These are phyloP conservation scores for Odonthalia washingtoniensis DNA, from an alignment of 31 red algal genomes.

Conservation along the genomic window DNA sequence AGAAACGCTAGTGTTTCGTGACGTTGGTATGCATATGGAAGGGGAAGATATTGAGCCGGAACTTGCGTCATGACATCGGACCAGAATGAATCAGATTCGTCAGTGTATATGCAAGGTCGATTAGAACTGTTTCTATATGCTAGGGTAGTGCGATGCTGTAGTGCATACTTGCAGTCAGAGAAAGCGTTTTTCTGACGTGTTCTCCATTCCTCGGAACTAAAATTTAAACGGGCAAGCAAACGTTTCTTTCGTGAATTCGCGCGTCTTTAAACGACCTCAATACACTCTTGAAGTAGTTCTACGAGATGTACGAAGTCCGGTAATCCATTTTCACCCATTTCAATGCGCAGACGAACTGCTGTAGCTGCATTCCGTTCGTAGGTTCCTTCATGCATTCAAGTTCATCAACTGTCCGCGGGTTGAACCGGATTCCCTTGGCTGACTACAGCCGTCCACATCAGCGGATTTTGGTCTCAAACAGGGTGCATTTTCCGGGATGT, in stretches of 20 bases:
- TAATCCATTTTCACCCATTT: conserved; percentile 5
- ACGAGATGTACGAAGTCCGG: conserved; percentile 4
- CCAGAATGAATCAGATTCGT: neutral
- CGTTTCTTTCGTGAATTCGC: neutral
- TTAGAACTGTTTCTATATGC: neutral
- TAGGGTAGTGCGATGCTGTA: neutral
- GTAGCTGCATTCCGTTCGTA: neutral
- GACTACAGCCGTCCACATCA: conserved; percentile 8
- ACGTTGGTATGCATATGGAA: neutral
- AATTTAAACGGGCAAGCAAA: neutral
- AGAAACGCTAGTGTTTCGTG: conserved; percentile 2
- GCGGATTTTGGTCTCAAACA: neutral
- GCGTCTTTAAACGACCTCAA: neutral
- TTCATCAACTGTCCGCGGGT: neutral
- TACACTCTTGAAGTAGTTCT: neutral
- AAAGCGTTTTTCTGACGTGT: neutral
- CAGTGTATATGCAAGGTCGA: neutral
- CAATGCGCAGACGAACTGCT: conserved; percentile 36
- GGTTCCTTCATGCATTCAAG: neutral
- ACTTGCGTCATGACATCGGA: conserved; percentile 2
- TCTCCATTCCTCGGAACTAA: neutral
- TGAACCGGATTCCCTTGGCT: neutral
- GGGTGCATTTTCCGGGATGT: neutral
- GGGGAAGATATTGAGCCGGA: neutral
- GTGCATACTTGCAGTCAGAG: neutral